phyloP scores from a whole-genome alignment of 139 green algal species.

The Diplosphaera chodatii region DNA sequence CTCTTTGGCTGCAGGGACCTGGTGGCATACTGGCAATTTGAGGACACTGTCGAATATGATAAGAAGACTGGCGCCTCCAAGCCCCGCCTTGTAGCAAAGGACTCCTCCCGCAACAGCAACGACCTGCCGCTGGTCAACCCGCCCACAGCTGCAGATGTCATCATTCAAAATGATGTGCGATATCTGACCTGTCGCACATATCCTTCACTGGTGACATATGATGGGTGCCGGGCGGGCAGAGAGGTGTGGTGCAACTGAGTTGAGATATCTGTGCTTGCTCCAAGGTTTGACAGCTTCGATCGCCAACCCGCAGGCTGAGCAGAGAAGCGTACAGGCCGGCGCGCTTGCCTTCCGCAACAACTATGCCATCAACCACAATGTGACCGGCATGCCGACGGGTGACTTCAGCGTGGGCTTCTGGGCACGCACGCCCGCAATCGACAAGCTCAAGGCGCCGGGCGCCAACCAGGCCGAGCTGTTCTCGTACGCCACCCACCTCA shows the following conservation, averaged over 20 bases:
- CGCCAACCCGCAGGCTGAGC: slow-evolving; percentile 7
- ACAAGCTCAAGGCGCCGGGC: slow-evolving; percentile 8
- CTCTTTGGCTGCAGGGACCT: slow-evolving; percentile 48
- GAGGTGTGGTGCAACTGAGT: background rate
- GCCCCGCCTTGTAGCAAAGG: slow-evolving; percentile 37
- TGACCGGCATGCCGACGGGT: slow-evolving; percentile 45
- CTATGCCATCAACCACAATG: slow-evolving; percentile 56
- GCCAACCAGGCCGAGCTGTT: slow-evolving; percentile 40
- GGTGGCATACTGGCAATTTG: slow-evolving; percentile 82
- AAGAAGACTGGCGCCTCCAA: slow-evolving; percentile 30
- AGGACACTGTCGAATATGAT: slow-evolving; percentile 54
- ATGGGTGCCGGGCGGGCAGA: background rate
- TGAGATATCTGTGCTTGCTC: background rate
- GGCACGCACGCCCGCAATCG: slow-evolving; percentile 45
- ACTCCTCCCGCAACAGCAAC: slow-evolving; percentile 64
- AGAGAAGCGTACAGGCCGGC: slow-evolving; percentile 18
- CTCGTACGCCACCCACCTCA: slow-evolving; percentile 39
- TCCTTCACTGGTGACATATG: too few relatives aligned
- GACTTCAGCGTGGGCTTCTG: slow-evolving; percentile 80
- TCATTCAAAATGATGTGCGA: slow-evolving; percentile 11
- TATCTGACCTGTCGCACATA: too few relatives aligned
- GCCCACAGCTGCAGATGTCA: slow-evolving; percentile 25
- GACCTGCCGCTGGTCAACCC: slow-evolving; percentile 53
- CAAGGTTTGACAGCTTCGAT: background rate
- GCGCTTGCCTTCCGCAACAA: slow-evolving; percentile 73